These are phyloP conservation scores for Starmerella gropengiesseri DNA, from an alignment of 805 yeast species.

Conservation along the genomic window DNA sequence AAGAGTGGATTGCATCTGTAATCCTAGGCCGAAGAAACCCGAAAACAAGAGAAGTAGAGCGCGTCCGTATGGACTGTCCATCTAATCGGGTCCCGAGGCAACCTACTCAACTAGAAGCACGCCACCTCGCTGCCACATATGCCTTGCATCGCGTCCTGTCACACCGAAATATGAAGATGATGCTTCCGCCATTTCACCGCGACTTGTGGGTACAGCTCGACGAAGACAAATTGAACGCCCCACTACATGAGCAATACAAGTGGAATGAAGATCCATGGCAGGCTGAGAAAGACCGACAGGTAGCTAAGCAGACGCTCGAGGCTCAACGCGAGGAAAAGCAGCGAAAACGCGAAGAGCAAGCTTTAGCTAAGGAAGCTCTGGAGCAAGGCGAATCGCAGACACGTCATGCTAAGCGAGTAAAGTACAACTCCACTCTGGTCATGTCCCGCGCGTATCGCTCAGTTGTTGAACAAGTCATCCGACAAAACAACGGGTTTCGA, in stretches of 20 bases:
- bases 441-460: constrained; percentile 54
- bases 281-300: constrained; percentile 46
- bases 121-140: constrained; percentile 83
- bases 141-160: constrained; percentile 71
- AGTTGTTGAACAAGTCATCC: constrained; percentile 49
- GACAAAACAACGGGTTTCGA: constrained; percentile 33
- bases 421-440: constrained; percentile 39
- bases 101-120: constrained; percentile 77
- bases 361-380: constrained; percentile 15
- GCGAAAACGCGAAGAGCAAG: constrained; percentile 10
- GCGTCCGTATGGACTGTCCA: constrained; percentile 44
- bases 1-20: constrained; percentile 58
- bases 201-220: constrained; percentile 69
- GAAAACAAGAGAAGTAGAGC: constrained; percentile 58
- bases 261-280: constrained; percentile 56
- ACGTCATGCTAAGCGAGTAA: constrained; percentile 14
- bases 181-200: constrained; percentile 73
- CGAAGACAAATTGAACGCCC: constrained; percentile 39
- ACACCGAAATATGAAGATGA: constrained; percentile 75
- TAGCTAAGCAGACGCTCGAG: constrained; percentile 20
- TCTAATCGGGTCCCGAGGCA: constrained; percentile 47
- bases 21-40: constrained; percentile 65
- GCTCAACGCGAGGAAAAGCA: constrained; percentile 9
- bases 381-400: neutral
- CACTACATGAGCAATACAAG: constrained; percentile 17